phyloP scores from a whole-genome alignment of 176 grass and related monocot species.

The Triticum monococcum region DNA sequence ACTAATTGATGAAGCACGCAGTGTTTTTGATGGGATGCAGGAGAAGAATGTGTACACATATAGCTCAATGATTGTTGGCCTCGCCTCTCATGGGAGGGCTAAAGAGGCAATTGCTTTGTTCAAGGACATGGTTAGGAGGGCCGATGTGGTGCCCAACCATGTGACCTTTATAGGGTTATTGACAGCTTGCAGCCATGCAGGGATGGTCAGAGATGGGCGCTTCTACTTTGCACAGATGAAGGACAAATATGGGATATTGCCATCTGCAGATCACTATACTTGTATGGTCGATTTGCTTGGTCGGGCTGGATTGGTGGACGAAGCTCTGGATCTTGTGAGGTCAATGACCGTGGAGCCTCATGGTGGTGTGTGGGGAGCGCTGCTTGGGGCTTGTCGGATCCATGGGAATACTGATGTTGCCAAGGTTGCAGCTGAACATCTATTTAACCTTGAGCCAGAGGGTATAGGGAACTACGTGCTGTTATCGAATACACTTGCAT shows the following conservation, averaged over 20 bases:
- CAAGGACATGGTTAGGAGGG: conserved; percentile 46
- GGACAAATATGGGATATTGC: conserved; percentile 60
- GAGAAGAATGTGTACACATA: conserved; percentile 64
- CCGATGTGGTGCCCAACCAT: conserved; percentile 52
- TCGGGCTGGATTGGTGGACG: conserved; percentile 60
- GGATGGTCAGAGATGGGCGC: conserved; percentile 65
- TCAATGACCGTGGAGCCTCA: conserved; percentile 59
- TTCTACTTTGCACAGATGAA: conserved; percentile 67
- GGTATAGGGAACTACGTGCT: conserved; percentile 64
- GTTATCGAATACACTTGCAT: conserved; percentile 63
- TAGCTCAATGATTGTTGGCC: conserved; percentile 59
- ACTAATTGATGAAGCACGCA: conserved; percentile 45
- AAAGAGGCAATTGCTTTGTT: conserved; percentile 53
- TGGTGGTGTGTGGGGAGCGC: conserved; percentile 60
- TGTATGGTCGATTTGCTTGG: conserved; percentile 84
- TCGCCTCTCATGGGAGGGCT: conserved; percentile 49
- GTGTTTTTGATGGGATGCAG: conserved; percentile 44
- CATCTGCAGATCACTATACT: conserved; percentile 65
- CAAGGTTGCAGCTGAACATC: conserved; percentile 54
- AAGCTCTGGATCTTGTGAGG: conserved; percentile 59
- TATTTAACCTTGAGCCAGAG: conserved; percentile 71
- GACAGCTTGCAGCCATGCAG: conserved; percentile 62
- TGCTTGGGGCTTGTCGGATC: conserved; percentile 63
- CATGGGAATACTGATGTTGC: conserved; percentile 56
- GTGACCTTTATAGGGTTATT: conserved; percentile 64